Conservation (phyloP, 2,329 filamentous ascomycete species). For the Chaetomiaceae sp. region DNA sequence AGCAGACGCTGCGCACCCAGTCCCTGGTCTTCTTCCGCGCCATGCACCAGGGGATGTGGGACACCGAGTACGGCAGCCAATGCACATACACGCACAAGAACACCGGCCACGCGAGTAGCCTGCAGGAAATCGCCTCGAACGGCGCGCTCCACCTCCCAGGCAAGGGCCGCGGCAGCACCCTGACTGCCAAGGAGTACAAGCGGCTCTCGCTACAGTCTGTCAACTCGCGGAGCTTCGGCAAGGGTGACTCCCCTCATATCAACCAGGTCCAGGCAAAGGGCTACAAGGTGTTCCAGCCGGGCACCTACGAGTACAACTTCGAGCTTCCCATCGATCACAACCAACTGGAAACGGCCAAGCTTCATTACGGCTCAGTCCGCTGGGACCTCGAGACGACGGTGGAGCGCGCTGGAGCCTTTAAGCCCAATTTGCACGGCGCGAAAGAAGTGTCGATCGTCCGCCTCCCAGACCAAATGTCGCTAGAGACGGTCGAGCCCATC, state of each 20-base stretch:
- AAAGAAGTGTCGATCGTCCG: conserved; percentile 82
- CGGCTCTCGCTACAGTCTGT: conserved; percentile 74
- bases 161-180: conserved; percentile 28
- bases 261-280: conserved; percentile 60
- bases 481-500: conserved; percentile 89
- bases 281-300: conserved; percentile 81
- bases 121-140: conserved; percentile 30
- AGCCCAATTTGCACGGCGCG: conserved; percentile 75
- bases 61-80: conserved; percentile 58
- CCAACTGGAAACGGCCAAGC: conserved; percentile 80
- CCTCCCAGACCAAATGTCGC: conserved; percentile 77
- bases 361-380: conserved; percentile 79
- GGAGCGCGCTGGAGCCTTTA: conserved; percentile 83
- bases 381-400: conserved; percentile 84
- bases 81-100: conserved; percentile 51
- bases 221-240: conserved; percentile 79
- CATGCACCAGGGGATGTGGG: conserved; percentile 51
- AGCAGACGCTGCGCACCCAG: conserved; percentile 80
- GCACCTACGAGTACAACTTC: conserved; percentile 64
- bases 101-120: conserved; percentile 30
- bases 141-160: conserved; percentile 30
- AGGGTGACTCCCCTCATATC: conserved; percentile 65
- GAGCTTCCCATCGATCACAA: conserved; percentile 86
- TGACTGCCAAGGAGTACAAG: conserved; percentile 52
- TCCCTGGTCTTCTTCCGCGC: conserved; percentile 91